Evolutionary conservation across 352 stramenopile genomes (phyloP).

Genomic region (Thraustochytrium sp.): DNA sequence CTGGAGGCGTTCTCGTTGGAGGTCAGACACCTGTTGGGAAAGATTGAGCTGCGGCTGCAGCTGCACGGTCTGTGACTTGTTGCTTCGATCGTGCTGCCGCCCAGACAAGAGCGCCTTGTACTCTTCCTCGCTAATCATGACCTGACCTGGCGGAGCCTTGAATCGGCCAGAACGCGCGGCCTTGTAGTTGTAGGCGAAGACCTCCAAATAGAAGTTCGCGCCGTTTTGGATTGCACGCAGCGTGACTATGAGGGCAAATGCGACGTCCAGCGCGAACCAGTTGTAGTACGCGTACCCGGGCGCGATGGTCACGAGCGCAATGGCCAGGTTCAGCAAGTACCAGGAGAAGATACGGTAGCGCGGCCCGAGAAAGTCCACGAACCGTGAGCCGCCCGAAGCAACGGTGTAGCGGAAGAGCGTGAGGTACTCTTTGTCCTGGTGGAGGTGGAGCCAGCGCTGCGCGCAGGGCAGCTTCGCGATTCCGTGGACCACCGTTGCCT

Average conservation of each 20-base stretch:
- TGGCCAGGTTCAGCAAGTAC: neutral
- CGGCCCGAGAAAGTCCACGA: neutral
- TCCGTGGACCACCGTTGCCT: neutral
- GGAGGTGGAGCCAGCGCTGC: neutral
- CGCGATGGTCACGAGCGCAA: neutral
- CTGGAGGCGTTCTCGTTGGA: no score
- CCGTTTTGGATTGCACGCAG: slow-evolving; percentile 45
- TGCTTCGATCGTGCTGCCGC: no score
- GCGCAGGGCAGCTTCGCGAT: neutral
- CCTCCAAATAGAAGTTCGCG: slow-evolving; percentile 52
- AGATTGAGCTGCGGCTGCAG: no score
- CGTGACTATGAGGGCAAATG: slow-evolving; percentile 43
- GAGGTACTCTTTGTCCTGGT: slow-evolving; percentile 25
- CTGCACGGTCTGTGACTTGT: no score
- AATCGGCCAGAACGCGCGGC: neutral
- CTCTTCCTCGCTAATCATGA: neutral
- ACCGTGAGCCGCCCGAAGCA: neutral
- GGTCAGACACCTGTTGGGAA: no score
- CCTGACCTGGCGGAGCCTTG: neutral
- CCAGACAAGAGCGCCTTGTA: no score
- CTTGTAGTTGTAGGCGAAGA: slow-evolving; percentile 49
- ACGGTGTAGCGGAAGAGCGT: slow-evolving; percentile 21
- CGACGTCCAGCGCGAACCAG: neutral
- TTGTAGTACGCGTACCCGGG: neutral
- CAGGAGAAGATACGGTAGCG: neutral